Percentiles rank a stretch among this genome's conserved stretches.
These are phyloP conservation scores for Zangia roseola DNA, from an alignment of 768 basidiomycete species.

Conservation along the genomic window DNA sequence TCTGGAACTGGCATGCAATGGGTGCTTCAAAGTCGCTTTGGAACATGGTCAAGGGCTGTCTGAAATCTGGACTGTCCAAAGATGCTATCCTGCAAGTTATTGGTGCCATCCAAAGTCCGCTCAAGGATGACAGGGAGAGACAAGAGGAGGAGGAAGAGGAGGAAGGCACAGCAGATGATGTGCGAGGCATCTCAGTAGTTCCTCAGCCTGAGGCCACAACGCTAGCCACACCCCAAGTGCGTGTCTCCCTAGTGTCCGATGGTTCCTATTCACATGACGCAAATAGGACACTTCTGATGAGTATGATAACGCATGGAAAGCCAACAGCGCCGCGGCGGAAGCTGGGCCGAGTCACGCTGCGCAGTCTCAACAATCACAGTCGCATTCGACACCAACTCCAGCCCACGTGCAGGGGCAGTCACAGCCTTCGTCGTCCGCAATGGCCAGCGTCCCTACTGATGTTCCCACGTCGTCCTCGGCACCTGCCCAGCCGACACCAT, in stretches of 20 bases:
- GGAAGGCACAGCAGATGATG: constrained; percentile 33
- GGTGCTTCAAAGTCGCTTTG: constrained; percentile 71
- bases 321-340: constrained; percentile 46
- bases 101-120: constrained; percentile 49
- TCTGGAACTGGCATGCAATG: constrained; percentile 78
- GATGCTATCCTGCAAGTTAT: constrained; percentile 62
- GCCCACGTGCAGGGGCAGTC: constrained; percentile 14
- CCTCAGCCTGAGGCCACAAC: constrained; percentile 24
- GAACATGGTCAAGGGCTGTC: constrained; percentile 65
- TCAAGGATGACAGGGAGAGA: constrained; percentile 35
- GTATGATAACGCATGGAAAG: constrained; percentile 63
- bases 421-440: constrained; percentile 22
- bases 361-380: constrained; percentile 23
- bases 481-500: constrained; percentile 29
- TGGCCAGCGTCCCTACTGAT: constrained; percentile 17
- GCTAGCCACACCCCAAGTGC: constrained; percentile 28
- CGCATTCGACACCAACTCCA: constrained; percentile 18
- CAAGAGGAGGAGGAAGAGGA: constrained; percentile 35
- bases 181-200: constrained; percentile 18
- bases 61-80: constrained; percentile 59
- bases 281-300: constrained; percentile 47
- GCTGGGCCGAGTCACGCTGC: constrained; percentile 24
- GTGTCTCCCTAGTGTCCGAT: constrained; percentile 1
- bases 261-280: constrained; percentile 6
- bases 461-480: constrained; percentile 18